Base-by-base conservation (phyloP, 2,329 filamentous ascomycete genomes). In the Botrytis fabae region DNA sequence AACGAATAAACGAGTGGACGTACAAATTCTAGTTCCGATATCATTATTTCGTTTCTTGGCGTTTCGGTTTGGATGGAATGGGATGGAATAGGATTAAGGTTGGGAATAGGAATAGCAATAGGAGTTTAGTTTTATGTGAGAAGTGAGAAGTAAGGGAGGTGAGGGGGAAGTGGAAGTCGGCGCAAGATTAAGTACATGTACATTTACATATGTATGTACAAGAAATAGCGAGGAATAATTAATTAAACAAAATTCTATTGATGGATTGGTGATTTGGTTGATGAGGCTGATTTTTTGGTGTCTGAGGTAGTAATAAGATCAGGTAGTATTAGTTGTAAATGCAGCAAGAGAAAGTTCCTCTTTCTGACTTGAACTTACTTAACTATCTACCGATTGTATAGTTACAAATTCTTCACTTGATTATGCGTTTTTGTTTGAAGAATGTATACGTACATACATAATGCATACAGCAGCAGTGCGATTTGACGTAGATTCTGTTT, bases 51-150 rank as follows among this genome's bases (percentile, higher is more conserved):
- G 28, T 42, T 42, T 40, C 48, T 42, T 10, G 65, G 65, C 48
- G 65, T 68, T 68, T 54, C 18, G 48, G 32, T 57, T 54, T 65
- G 28, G 44, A 51, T 42, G 51, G 18, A 42, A 32, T 48, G 63
- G 63, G 32, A 60, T 60, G 57, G 32, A 32, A 44, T 64, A 64
- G 16, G 40, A 32, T 44, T 46, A 28, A 40, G 61, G 16, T 42
- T 28, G 16, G 38, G 61, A 32, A 64, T 64, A 32, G 46, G 46
- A 66, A 54, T 51, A 28, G 48, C 10, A 64, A 35, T 38, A 48
- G 62, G 48, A 68, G 64, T 68, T 22, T 2, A 57, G 5, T 68
- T 60, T 42, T 22, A 18, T 54, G 35, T 14, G 20, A 42, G 38
- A 42, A 35, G 12, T 12, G n/a, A 28, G 10, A 9, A 2, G 14